Evolutionary conservation across 805 yeast species (phyloP).

Genomic region (Priceomyces fermenticarens): DNA sequence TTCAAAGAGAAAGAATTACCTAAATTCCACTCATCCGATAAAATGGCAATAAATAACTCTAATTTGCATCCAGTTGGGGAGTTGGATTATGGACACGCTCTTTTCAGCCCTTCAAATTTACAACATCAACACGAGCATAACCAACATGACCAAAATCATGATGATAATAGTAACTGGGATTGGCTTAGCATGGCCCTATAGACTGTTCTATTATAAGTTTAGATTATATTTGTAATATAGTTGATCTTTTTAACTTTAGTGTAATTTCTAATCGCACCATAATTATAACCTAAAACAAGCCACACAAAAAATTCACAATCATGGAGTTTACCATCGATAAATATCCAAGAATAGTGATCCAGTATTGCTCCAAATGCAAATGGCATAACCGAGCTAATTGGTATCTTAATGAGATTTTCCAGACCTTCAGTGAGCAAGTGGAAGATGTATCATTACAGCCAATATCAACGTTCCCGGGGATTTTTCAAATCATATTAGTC

Average conservation of each 20-base stretch:
- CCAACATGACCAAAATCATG: conserved; percentile 3
- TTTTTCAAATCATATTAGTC: conserved; percentile 17
- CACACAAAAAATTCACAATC: neutral
- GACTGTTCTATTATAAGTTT: conserved; percentile 2
- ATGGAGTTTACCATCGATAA: conserved; percentile 2
- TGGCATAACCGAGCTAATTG: conserved; percentile 89
- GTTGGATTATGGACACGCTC: conserved; percentile 4
- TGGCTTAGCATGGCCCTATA: conserved; percentile 30
- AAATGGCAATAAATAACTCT: neutral
- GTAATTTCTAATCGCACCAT: neutral
- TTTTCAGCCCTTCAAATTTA: conserved; percentile 1
- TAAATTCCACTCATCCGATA: no score
- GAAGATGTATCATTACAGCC: conserved; percentile 34
- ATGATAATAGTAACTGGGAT: conserved; percentile 17
- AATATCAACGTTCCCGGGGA: conserved; percentile 20
- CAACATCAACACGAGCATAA: neutral
- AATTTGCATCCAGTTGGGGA: conserved; percentile 7
- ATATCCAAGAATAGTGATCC: conserved; percentile 64
- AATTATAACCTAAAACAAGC: neutral
- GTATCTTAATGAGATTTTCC: conserved; percentile 83
- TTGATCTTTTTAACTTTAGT: neutral
- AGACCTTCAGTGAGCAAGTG: conserved; percentile 68
- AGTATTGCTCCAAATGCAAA: conserved; percentile 78
- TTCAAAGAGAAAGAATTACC: neutral
- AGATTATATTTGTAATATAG: neutral